Evolutionary conservation across 345 rosid genomes (phyloP), one percentile per base, ranked within the genome.

Genomic region (Diplotaxis tenuifolia): DNA sequence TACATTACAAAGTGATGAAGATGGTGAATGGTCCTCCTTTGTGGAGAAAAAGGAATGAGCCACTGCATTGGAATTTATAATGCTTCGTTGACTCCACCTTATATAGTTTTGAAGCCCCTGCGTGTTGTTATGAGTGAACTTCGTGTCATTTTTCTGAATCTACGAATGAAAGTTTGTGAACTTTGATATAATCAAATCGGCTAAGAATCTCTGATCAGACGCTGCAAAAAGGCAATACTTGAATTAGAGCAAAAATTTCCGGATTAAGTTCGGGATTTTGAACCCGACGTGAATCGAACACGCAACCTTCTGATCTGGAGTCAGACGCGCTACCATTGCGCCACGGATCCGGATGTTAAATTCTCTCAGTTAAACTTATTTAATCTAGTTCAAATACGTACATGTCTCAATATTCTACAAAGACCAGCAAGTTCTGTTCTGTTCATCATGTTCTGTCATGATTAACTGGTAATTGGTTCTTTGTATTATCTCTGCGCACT

Each of bases 261-360:
- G 38, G 55, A 18, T 5, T 3, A 0, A 0, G 29, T 64, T 65
- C 57, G 64, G 69, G 77, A 47, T 1, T 21, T 81, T 86, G 97
- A 91, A 89, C 91, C 91, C 86, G 87, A 87, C 96, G 87, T 86
- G 86, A 84, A 89, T 89, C 90, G 89, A 92, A 86, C 92, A 86
- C 89, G 89, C 96, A 86, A 90, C 93, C 98, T 92, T 92, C 89
- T 88, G 93, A 90, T 86, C 92, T 86, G 92, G 98, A 87, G 96
- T 87, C 95, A 87, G 89, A 87, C 92, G 89, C 88, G 91, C 98
- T 85, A 88, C 95, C 96, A 86, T 89, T 92, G 95, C 89, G 89
- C 96, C 92, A 86, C 91, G 84, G 92, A 86, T 87, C 93, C 93
- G 64, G 69, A 61, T 40, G 8, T 0, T 9, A 6, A 5, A 5